Evolutionary conservation across 1,284 basidiomycete species (phyloP), one percentile per base, ranked within the genome.

Genomic region (Butyriboletus pseudospeciosus): DNA sequence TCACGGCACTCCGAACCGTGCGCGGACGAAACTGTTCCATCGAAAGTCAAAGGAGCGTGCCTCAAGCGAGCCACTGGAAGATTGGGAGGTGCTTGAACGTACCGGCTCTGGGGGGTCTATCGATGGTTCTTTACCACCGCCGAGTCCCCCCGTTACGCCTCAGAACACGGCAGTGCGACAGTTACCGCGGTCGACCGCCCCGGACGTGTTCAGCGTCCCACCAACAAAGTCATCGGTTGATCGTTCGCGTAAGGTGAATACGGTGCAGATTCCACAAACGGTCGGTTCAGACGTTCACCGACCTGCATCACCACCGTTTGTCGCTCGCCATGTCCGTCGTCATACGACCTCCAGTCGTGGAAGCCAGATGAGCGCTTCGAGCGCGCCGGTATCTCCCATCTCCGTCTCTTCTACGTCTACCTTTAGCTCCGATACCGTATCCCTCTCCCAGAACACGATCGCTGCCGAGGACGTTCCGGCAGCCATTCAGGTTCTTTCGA

Each of bases 1-100:
- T n/a, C 69, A 72, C 36, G 70, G 70, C 42, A 68, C 57, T 40
- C 51, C 68, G 16, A 56, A 61, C 14, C 65, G 71, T 51, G 52
- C 69, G 38, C 68, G 69, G 37, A 57, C 65, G 17, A 68, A 70
- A 32, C n/a, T 68, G 32, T 69, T 69, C 48, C 68, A 72, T 49
- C 60, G 70, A 41, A 69, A 71, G 57, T 66, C 70, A 14, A 69
- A 72, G 50, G 70, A 66, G 55, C 70, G 64, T 54, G 60, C 68
- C 1, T 69, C 68, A 28, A 69, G 63, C 2, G 67, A 69, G 45
- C 69, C 63, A 25, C 57, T 71, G 38, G 66, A 71, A 4, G 67
- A 69, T 23, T 69, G 67, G 67, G 67, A 69, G 50, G 51, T 69
- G n/a, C 63, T 69, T 35, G 67, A 70, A 45, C 56, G 57, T 26